A percentile compares a stretch with the other conserved stretches of the same genome.
These are phyloP conservation scores for Glomus cerebriforme DNA, from an alignment of 192 early-diverging fungal species.

Conservation along the genomic window DNA sequence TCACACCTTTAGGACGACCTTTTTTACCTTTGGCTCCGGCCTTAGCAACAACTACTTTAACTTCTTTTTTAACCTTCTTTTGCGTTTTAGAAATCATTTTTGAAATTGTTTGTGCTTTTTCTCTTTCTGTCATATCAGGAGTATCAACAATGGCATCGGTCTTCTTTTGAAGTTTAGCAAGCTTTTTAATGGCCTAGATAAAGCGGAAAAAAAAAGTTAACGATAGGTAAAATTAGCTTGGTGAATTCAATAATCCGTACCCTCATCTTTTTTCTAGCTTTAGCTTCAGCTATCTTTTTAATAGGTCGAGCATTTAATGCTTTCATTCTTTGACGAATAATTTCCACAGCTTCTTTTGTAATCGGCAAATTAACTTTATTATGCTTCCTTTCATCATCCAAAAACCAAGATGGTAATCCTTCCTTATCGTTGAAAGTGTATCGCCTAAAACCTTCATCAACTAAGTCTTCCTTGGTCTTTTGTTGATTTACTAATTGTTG, in stretches of 20 bases:
- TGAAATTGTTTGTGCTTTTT: slow-evolving; percentile 80
- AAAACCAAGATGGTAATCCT: slow-evolving; percentile 90
- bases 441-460: slow-evolving; percentile 92
- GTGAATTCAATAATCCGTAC: slow-evolving; percentile 28
- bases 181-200: slow-evolving; percentile 58
- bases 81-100: slow-evolving; percentile 81
- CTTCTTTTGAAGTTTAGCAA: slow-evolving; percentile 87
- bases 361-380: slow-evolving; percentile 89
- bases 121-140: slow-evolving; percentile 86
- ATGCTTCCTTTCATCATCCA: slow-evolving; percentile 87
- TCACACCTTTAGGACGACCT: slow-evolving; percentile 95
- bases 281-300: slow-evolving; percentile 99
- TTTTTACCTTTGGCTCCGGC: slow-evolving; percentile 77
- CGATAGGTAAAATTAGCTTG: background rate
- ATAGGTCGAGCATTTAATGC: slow-evolving; percentile 96
- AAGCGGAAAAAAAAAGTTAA: background rate
- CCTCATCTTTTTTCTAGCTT: slow-evolving; percentile 92
- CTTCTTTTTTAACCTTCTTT: slow-evolving; percentile 79
- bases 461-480: slow-evolving; percentile 76
- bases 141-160: slow-evolving; percentile 82
- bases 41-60: slow-evolving; percentile 89
- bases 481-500: slow-evolving; percentile 78
- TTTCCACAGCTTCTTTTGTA: slow-evolving; percentile 94
- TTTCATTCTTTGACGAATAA: slow-evolving; percentile 78
- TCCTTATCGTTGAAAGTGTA: slow-evolving; percentile 85